phyloP scores from a whole-genome alignment of 169 alveolate species.

The Fabrea salina region DNA sequence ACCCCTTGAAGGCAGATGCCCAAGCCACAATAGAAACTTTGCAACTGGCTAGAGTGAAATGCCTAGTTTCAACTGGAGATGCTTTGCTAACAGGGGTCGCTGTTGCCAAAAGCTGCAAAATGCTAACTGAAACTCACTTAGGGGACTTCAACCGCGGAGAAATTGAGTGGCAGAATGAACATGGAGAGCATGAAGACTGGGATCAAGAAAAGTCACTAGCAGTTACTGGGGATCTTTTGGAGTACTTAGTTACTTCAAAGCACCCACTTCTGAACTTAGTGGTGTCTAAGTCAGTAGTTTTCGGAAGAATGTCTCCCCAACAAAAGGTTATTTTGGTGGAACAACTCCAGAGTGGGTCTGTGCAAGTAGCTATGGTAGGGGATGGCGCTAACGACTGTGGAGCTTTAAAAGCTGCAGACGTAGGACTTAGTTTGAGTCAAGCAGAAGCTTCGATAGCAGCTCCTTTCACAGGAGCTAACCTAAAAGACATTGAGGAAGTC shows the following conservation, averaged over 20 bases:
- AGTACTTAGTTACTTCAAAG: constrained; percentile 1
- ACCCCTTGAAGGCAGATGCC: constrained; percentile 72
- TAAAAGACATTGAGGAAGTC: constrained; percentile 65
- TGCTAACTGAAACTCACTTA: constrained; percentile 50
- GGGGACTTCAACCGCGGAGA: constrained; percentile 39
- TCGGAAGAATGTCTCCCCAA: constrained; percentile 86
- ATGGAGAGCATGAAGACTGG: background rate
- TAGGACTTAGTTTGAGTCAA: constrained; percentile 80
- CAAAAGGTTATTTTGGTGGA: constrained; percentile 75
- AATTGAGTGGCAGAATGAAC: background rate
- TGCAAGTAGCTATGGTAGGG: constrained; percentile 86
- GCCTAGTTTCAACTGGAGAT: constrained; percentile 85
- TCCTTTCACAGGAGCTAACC: constrained; percentile 75
- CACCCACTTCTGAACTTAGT: constrained; percentile 24
- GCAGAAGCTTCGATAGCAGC: constrained; percentile 90
- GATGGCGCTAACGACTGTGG: constrained; percentile 92
- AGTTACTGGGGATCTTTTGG: constrained; percentile 45
- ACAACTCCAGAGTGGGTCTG: constrained; percentile 49
- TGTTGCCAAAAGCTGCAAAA: constrained; percentile 73
- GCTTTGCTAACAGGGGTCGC: constrained; percentile 73
- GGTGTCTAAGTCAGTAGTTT: constrained; percentile 51
- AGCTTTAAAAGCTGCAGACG: constrained; percentile 85
- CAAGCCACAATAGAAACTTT: constrained; percentile 52
- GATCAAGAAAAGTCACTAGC: constrained; percentile 26
- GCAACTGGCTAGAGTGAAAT: constrained; percentile 65